Conservation (phyloP, 768 basidiomycete genomes). For the Leccinellum rugosiceps region DNA sequence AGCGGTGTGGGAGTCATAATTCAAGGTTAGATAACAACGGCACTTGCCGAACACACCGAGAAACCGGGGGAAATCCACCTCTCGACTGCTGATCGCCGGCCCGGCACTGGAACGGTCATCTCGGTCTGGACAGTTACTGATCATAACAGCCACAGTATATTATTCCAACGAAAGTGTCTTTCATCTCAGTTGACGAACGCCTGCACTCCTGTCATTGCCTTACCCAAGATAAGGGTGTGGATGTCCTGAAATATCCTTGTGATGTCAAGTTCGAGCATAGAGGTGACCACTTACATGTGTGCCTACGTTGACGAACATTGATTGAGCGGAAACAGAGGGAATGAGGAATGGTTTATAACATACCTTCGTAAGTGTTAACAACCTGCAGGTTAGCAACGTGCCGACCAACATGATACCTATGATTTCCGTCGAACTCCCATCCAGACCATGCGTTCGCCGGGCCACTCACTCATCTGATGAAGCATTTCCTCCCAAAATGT, state of each 20-base stretch:
- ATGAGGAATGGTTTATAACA: constrained; percentile 12
- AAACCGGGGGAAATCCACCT: not conserved
- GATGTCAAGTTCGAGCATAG: not conserved
- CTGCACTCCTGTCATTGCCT: constrained; percentile 84
- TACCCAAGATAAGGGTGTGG: constrained; percentile 89
- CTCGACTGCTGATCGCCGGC: not conserved
- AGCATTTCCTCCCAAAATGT: constrained; percentile 94
- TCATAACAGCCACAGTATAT: not conserved
- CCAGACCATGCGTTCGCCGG: not conserved
- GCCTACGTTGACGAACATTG: constrained; percentile 33
- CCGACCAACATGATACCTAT: constrained; percentile 87
- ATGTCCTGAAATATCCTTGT: constrained; percentile 57
- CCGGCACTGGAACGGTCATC: not conserved
- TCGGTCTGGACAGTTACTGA: not conserved
- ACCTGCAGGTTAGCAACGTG: constrained; percentile 95
- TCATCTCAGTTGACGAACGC: constrained; percentile 69
- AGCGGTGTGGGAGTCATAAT: not conserved
- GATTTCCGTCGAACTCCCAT: not conserved
- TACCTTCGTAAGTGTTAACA: constrained; percentile 94
- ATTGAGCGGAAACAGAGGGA: not conserved
- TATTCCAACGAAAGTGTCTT: not conserved
- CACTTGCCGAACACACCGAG: not conserved
- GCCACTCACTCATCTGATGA: constrained; percentile 79
- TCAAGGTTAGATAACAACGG: not conserved
- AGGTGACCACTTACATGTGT: constrained; percentile 48